These are phyloP conservation scores for Zymoseptoria tritici DNA, from an alignment of 2,329 filamentous ascomycete species.

Conservation along the genomic window DNA sequence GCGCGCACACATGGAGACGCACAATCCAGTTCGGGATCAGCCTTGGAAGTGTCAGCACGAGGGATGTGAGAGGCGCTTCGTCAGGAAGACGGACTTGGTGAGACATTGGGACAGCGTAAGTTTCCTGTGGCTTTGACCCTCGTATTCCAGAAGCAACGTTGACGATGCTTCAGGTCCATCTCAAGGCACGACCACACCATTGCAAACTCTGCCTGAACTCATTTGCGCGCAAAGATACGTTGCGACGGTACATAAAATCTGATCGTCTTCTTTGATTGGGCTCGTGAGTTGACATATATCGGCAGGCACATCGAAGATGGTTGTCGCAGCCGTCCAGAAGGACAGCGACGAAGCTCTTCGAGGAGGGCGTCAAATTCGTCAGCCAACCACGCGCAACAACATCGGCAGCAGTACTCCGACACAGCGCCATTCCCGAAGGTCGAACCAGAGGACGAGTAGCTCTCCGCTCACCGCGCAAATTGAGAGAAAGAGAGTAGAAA, in stretches of 20 bases:
- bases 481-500: background rate
- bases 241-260: constrained; percentile 56
- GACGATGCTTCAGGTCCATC: constrained; percentile 52
- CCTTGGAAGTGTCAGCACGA: constrained; percentile 59
- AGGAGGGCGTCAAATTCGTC: background rate
- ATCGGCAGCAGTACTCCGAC: background rate
- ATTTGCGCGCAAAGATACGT: constrained; percentile 75
- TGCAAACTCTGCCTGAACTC: constrained; percentile 64
- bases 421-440: background rate
- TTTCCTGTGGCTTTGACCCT: constrained; percentile 25
- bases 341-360: constrained; percentile 10
- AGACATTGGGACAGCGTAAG: constrained; percentile 49
- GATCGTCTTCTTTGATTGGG: background rate
- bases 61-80: constrained; percentile 68
- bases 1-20: constrained; percentile 77
- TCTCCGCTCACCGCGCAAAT: background rate
- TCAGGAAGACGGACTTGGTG: constrained; percentile 70
- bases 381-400: background rate
- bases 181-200: constrained; percentile 61
- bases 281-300: background rate
- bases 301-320: constrained; percentile 68
- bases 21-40: constrained; percentile 65
- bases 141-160: constrained; percentile 37
- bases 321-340: constrained; percentile 53
- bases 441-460: background rate